Base-by-base conservation (phyloP, 1,284 basidiomycete species). In the Meira nashicola region DNA sequence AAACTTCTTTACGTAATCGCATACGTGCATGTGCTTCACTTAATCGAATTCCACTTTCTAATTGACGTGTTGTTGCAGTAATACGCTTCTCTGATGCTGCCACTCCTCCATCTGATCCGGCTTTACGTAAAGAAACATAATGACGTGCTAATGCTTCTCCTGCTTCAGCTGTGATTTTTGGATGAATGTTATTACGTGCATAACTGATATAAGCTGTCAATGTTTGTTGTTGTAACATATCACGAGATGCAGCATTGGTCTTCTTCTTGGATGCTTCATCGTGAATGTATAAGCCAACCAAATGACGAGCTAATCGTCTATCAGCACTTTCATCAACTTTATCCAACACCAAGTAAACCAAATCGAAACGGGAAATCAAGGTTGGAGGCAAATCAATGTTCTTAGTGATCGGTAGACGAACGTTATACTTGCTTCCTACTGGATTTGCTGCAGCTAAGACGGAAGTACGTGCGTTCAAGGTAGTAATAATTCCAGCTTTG, bases 401-500 rank as follows among this genome's bases (percentile, higher is more conserved):
- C 62, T 77, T 74, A 43, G 80, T 80, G 67, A 96, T 89, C 1
- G 92, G 91, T 69, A 90, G 80, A 63, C 89, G 85, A 46, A 88
- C 85, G 79, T 95, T 91, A 82, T 99, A 99, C 78, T 91, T 92
- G 1, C 91, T 94, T 38, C 92, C 91, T 38, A 97, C 89, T 1
- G 94, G 94, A 79, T 99, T 98, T 41, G 94, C 94, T 8, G 93
- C 94, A 1, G 94, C 94, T 2, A 98, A 83, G 67, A 98, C 92
- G 0, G 95, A 98, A 0, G 94, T 97, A 39, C 95, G 85, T 0
- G 95, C 94, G 71, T 98, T 98, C 65, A 98, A 83, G 0, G 95
- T 97, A 0, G 94, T 98, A 78, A 97, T 98, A 74, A 98, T 98
- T 10, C 95, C 95, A 0, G 94, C 94, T 80, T 98, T 98, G n/a